Conservation (phyloP, 1,284 basidiomycete species). For the Porogramme epimiltina region DNA sequence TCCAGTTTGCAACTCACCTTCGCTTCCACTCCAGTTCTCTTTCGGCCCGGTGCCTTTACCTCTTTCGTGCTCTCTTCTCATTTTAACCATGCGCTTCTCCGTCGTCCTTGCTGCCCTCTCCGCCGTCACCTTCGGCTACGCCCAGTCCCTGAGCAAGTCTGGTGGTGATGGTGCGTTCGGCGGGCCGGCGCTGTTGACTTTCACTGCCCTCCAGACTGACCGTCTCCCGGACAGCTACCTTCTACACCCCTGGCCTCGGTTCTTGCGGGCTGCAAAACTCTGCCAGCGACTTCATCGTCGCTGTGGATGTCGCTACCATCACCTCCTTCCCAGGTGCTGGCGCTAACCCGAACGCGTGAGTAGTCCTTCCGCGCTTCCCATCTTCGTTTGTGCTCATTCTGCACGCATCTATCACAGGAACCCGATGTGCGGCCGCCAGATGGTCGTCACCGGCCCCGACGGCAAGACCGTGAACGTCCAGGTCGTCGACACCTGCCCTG, state of each 20-base stretch:
- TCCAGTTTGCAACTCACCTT: constrained; percentile 17
- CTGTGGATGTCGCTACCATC: constrained; percentile 16
- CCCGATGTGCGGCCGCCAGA: constrained; percentile 37
- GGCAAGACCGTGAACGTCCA: constrained; percentile 37
- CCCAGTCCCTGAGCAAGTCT: background rate
- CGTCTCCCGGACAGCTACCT: constrained; percentile 9
- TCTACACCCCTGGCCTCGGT: constrained; percentile 21
- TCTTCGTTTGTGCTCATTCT: background rate
- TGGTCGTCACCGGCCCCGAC: constrained; percentile 30
- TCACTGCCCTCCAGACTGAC: background rate
- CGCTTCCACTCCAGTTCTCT: constrained; percentile 11
- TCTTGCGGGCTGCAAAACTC: constrained; percentile 22
- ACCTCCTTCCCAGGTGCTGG: constrained; percentile 20
- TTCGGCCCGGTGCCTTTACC: constrained; percentile 23
- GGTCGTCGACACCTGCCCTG: constrained; percentile 45
- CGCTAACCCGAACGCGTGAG: constrained; percentile 21
- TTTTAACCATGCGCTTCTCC: constrained; percentile 19
- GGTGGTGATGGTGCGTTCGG: constrained; percentile 13
- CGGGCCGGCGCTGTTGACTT: background rate
- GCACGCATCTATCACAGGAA: constrained; percentile 20
- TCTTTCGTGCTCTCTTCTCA: constrained; percentile 8
- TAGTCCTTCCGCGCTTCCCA: background rate
- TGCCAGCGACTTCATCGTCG: constrained; percentile 23
- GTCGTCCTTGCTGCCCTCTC: constrained; percentile 12
- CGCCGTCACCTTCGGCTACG: constrained; percentile 11